Percentiles rank a stretch among this genome's conserved stretches.
These are phyloP conservation scores for Cicer pinnatifidum DNA, from an alignment of 306 rosid genomes.

Conservation along the genomic window DNA sequence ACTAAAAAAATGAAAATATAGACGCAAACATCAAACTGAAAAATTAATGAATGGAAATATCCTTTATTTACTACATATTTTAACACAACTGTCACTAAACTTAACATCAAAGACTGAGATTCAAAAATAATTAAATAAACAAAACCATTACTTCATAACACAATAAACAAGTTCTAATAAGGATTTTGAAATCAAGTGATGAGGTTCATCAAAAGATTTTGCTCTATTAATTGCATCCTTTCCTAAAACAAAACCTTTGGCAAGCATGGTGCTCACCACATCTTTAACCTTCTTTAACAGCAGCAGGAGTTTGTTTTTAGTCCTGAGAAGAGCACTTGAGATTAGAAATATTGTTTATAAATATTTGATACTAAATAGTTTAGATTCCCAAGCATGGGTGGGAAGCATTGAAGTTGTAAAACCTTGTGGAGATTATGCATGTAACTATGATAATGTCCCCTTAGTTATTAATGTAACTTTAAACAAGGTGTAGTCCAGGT, in stretches of 20 bases:
- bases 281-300: slow-evolving; percentile 64
- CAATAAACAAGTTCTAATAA: background rate
- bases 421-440: no score
- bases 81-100: no score
- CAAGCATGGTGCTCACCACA: slow-evolving; percentile 72
- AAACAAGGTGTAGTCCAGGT: background rate
- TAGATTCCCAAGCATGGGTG: no score
- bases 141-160: background rate
- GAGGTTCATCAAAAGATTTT: slow-evolving; percentile 67
- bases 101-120: no score
- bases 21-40: background rate
- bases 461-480: background rate
- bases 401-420: no score
- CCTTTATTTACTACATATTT: no score
- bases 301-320: slow-evolving; percentile 42
- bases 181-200: slow-evolving; percentile 54
- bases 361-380: background rate
- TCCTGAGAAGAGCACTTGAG: slow-evolving; percentile 40
- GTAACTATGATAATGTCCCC: no score
- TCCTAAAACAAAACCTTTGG: slow-evolving; percentile 71
- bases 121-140: background rate
- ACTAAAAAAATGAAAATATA: background rate
- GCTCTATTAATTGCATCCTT: slow-evolving; percentile 69
- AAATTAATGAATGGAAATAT: no score
- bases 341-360: slow-evolving; percentile 17